Evolutionary conservation across 1,284 basidiomycete species (phyloP).

Genomic region (Heterobasidion occidentale): DNA sequence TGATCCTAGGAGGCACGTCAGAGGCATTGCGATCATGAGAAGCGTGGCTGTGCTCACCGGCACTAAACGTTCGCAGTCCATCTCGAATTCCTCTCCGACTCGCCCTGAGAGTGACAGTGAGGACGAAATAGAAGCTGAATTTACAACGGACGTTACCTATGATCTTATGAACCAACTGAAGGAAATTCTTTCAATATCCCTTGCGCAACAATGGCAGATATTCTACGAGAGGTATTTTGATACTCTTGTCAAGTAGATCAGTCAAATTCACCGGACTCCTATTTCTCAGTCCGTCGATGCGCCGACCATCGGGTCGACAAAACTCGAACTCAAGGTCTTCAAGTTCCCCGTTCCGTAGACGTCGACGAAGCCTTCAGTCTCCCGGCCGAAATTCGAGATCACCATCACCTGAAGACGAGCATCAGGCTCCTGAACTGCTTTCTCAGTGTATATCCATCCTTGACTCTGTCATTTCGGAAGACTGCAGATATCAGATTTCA

Average conservation of each 20-base stretch:
- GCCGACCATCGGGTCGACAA: not conserved
- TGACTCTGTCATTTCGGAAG: conserved; percentile 54
- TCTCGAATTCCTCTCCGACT: conserved; percentile 10
- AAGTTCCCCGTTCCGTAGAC: conserved; percentile 11
- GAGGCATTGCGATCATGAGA: conserved; percentile 32
- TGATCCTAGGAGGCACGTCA: conserved; percentile 11
- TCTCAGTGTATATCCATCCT: conserved; percentile 54
- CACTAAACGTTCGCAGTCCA: conserved; percentile 5
- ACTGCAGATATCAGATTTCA: conserved; percentile 56
- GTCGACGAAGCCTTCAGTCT: conserved; percentile 15
- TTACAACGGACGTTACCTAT: conserved; percentile 54
- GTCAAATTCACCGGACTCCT: not conserved
- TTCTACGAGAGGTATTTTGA: conserved; percentile 35
- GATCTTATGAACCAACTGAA: conserved; percentile 54
- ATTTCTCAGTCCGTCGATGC: not conserved
- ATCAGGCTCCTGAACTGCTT: conserved; percentile 41
- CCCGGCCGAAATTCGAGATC: conserved; percentile 40
- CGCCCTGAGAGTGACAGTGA: conserved; percentile 30
- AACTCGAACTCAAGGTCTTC: conserved; percentile 1
- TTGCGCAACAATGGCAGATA: conserved; percentile 51
- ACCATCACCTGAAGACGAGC: conserved; percentile 33
- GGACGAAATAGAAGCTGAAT: conserved; percentile 42
- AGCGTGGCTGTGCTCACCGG: conserved; percentile 32
- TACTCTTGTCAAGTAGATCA: not conserved
- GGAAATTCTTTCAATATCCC: conserved; percentile 49